Percentiles rank a stretch among this genome's conserved stretches.
Conservation (phyloP, 1,284 basidiomycete species). For the Abortiporus biennis region DNA sequence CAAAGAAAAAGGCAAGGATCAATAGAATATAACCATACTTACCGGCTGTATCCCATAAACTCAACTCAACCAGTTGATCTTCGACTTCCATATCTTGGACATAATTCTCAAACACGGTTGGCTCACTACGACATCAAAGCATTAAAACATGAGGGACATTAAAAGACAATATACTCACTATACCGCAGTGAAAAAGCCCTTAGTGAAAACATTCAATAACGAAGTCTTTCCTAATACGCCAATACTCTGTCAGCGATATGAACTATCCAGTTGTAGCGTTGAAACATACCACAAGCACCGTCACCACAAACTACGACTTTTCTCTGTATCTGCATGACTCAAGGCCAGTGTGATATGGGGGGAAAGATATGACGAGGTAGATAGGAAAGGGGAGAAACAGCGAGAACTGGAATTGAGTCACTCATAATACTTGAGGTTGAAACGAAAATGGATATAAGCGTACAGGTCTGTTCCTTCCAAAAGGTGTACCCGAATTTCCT, state of each 20-base stretch:
- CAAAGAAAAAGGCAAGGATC: not conserved
- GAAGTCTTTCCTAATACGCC: slow-evolving; percentile 64
- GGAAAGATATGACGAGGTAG: no score
- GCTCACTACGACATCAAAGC: slow-evolving; percentile 55
- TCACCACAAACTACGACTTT: slow-evolving; percentile 88
- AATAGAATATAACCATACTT: slow-evolving; percentile 21
- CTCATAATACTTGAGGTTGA: no score
- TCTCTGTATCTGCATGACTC: slow-evolving; percentile 45
- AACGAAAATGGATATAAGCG: no score
- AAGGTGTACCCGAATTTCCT: no score
- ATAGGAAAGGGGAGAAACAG: no score
- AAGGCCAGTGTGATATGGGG: no score
- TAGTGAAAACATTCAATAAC: slow-evolving; percentile 77
- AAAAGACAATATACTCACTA: slow-evolving; percentile 50
- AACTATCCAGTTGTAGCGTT: slow-evolving; percentile 11
- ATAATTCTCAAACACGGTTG: slow-evolving; percentile 92
- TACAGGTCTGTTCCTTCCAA: no score
- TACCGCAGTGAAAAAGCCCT: slow-evolving; percentile 84
- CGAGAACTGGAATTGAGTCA: no score
- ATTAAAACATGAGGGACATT: slow-evolving; percentile 3
- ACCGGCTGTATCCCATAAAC: slow-evolving; percentile 97
- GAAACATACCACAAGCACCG: slow-evolving; percentile 76
- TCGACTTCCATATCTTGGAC: slow-evolving; percentile 83
- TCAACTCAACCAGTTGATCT: slow-evolving; percentile 81
- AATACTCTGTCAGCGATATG: slow-evolving; percentile 13